These are phyloP conservation scores for Myriosclerotinia scirpicola DNA, from an alignment of 2,329 filamentous ascomycete species.

Conservation along the genomic window DNA sequence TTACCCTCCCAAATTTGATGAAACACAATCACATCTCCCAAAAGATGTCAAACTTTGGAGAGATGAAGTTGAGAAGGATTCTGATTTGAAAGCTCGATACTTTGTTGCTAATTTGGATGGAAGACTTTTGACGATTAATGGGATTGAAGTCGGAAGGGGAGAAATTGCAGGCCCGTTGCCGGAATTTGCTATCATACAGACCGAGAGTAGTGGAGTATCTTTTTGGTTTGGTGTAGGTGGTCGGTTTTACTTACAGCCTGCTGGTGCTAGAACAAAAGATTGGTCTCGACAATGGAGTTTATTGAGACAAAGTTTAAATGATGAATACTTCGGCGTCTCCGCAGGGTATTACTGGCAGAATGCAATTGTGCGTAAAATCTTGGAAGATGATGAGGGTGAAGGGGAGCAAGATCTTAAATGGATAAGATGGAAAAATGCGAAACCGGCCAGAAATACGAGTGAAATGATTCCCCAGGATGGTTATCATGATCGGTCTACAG, in stretches of 20 bases:
- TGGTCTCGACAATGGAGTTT: slow-evolving; percentile 26
- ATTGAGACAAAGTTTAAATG: slow-evolving; percentile 24
- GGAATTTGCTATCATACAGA: slow-evolving; percentile 37
- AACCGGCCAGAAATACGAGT: neutral
- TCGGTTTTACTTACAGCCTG: slow-evolving; percentile 26
- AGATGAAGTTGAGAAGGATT: slow-evolving; percentile 31
- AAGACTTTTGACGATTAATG: slow-evolving; percentile 35
- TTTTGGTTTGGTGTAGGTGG: slow-evolving; percentile 38
- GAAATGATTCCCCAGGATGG: neutral
- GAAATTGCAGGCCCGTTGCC: slow-evolving; percentile 38
- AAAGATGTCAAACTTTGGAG: slow-evolving; percentile 32
- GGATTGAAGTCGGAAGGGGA: slow-evolving; percentile 33
- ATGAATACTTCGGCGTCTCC: slow-evolving; percentile 21
- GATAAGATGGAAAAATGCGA: slow-evolving; percentile 19
- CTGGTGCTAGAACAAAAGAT: slow-evolving; percentile 13
- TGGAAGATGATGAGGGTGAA: slow-evolving; percentile 18
- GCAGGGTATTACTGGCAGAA: slow-evolving; percentile 33
- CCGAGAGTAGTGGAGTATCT: slow-evolving; percentile 33
- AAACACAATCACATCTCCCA: slow-evolving; percentile 20
- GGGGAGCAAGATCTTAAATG: slow-evolving; percentile 20
- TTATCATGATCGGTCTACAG: neutral
- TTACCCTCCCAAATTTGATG: slow-evolving; percentile 26
- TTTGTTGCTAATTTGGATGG: slow-evolving; percentile 37
- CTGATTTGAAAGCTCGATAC: slow-evolving; percentile 28
- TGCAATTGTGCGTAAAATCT: slow-evolving; percentile 27